Conservation (phyloP, 345 rosid species). For the Durio zibethinus region DNA sequence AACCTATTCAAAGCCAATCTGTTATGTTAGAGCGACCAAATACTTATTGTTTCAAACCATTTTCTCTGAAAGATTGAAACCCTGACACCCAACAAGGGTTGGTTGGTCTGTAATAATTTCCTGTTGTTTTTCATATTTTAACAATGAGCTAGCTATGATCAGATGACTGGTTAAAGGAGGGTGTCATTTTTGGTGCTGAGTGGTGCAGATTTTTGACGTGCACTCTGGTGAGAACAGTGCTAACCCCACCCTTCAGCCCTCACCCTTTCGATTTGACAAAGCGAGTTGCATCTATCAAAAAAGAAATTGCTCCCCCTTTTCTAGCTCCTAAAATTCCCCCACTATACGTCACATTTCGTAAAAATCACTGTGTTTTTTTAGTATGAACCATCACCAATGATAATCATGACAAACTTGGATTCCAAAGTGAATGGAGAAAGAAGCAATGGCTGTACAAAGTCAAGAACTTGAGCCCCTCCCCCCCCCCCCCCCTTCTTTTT, state of each 20-base stretch:
- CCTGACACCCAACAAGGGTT: neutral
- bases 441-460: neutral
- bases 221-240: slow-evolving; percentile 20
- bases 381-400: neutral
- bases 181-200: neutral
- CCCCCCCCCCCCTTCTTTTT: too few species aligned
- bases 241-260: neutral
- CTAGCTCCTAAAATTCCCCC: neutral
- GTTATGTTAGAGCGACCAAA: neutral
- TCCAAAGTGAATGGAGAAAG: neutral
- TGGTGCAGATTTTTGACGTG: slow-evolving; percentile 19
- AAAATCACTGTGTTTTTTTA: neutral
- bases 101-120: neutral
- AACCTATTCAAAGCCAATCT: neutral
- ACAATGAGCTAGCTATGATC: neutral
- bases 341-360: neutral
- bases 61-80: slow-evolving; percentile 6
- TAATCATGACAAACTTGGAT: neutral
- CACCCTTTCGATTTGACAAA: slow-evolving; percentile 11
- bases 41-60: neutral
- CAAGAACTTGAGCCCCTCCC: neutral
- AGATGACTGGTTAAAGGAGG: neutral
- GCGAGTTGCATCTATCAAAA: neutral
- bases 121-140: neutral
- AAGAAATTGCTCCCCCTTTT: neutral